Evolutionary conservation across 2,329 filamentous ascomycete species (phyloP), one percentile per base, ranked within the genome.

Genomic region (Pseudogymnoascus sp.): DNA sequence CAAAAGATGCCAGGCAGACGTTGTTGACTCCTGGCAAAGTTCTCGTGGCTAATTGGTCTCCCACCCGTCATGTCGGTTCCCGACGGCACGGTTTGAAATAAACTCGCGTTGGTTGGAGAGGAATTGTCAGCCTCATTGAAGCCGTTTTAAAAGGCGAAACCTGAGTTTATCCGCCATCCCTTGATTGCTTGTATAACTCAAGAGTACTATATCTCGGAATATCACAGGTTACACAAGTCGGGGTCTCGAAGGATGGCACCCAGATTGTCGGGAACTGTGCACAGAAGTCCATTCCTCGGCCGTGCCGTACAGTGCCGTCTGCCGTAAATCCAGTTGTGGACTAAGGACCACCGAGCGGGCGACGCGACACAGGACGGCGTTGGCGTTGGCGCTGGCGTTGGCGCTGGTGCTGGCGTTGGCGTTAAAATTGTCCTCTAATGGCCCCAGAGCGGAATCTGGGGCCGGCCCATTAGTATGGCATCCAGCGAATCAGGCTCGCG

Each of bases 11-110:
- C 29, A 56, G 26, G 29, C 47, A 53, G 47, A 53, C 47, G 31
- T 14, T 26, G 47, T 56, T 19, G 50, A 19, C 8, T 56, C 10
- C 50, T 56, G 26, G 50, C 4, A 13, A 19, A 33, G 10, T 13
- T 19, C 50, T 56, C 26, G 50, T 56, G 50, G 50, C 50, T 33
- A 56, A 56, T 56, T 56, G 50, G 50, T 10, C 26, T 56, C 29
- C 29, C 6, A n/a, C 50, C 19, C n/a, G 26, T 50, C 29, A 56
- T 56, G 50, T 26, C 33, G 50, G n/a, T n/a, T 1, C 5, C 50
- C 26, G 50, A 33, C 29, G 10, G n/a, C 26, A 19, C 29, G 26
- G 47, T 33, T 56, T 56, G 50, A 33, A 56, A 56, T 33, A 56
- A 19, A 56, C 50, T 33, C 50, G 26, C 26, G 50, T 56, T 56